Percentiles rank a stretch among this genome's conserved stretches.
These are phyloP conservation scores for Neophaeococcomyces mojaviensis DNA, from an alignment of 2,329 filamentous ascomycete species.

Conservation along the genomic window DNA sequence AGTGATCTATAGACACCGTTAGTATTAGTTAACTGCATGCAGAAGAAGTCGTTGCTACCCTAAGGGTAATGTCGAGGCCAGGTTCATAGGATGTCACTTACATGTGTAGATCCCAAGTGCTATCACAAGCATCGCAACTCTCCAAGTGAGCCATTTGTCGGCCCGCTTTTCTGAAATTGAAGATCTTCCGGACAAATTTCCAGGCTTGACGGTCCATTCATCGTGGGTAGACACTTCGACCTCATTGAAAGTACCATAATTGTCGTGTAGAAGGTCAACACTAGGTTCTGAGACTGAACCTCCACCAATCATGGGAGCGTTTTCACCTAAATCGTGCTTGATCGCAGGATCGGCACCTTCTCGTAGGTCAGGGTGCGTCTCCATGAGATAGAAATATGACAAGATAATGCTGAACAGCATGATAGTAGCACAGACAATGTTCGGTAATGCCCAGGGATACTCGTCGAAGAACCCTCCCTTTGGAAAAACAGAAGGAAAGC, in stretches of 20 bases:
- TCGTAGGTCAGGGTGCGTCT: slow-evolving; percentile 81
- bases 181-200: slow-evolving; percentile 34
- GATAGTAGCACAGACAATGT: slow-evolving; percentile 71
- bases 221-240: slow-evolving; percentile 49
- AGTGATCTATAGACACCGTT: slow-evolving; percentile 58
- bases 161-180: slow-evolving; percentile 32
- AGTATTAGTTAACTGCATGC: background rate
- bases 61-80: background rate
- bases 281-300: slow-evolving; percentile 65
- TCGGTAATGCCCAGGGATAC: slow-evolving; percentile 75
- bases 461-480: slow-evolving; percentile 60
- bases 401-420: slow-evolving; percentile 71
- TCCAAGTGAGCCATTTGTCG: slow-evolving; percentile 50
- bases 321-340: slow-evolving; percentile 42
- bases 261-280: slow-evolving; percentile 68
- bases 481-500: slow-evolving; percentile 66
- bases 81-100: background rate
- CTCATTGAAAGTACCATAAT: slow-evolving; percentile 65
- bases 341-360: slow-evolving; percentile 38
- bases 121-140: slow-evolving; percentile 68
- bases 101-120: slow-evolving; percentile 76
- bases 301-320: slow-evolving; percentile 68
- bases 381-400: slow-evolving; percentile 73
- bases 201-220: slow-evolving; percentile 44
- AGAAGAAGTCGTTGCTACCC: background rate